phyloP scores from a whole-genome alignment of 495 filamentous ascomycete species.

The Talaromyces trachyspermus region DNA sequence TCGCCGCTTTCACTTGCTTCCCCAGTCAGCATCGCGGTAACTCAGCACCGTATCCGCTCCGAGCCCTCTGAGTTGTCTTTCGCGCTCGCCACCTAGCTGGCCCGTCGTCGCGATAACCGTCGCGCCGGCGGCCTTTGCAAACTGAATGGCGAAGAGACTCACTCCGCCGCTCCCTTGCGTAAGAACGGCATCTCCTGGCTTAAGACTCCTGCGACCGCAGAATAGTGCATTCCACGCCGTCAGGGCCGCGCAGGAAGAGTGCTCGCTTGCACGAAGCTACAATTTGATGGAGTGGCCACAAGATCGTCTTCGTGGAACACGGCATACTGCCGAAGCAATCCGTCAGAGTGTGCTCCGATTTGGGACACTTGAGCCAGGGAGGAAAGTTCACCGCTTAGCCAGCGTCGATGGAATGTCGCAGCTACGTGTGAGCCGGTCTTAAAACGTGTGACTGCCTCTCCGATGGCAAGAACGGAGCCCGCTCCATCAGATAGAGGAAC shows the following conservation, averaged over 20 bases:
- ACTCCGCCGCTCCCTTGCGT: constrained; percentile 67
- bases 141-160: constrained; percentile 61
- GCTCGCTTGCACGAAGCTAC: constrained; percentile 49
- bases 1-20: too few relatives aligned
- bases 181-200: constrained; percentile 55
- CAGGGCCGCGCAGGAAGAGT: constrained; percentile 58
- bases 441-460: constrained; percentile 47
- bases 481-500: constrained; percentile 25
- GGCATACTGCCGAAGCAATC: constrained; percentile 56
- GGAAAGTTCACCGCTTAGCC: constrained; percentile 10
- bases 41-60: too few relatives aligned
- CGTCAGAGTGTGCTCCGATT: constrained; percentile 58
- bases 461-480: constrained; percentile 35
- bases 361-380: too few relatives aligned
- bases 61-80: too few relatives aligned
- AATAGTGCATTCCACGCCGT: constrained; percentile 72
- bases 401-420: not conserved
- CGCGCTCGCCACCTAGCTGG: constrained; percentile 49
- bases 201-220: constrained; percentile 34
- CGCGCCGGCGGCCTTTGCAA: constrained; percentile 65
- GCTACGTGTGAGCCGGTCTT: constrained; percentile 39
- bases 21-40: constrained; percentile 55
- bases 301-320: constrained; percentile 54
- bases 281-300: constrained; percentile 46
- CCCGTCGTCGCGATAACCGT: constrained; percentile 63